Evolutionary conservation across 495 filamentous ascomycete species (phyloP).

Genomic region (Trichoderma reesei): DNA sequence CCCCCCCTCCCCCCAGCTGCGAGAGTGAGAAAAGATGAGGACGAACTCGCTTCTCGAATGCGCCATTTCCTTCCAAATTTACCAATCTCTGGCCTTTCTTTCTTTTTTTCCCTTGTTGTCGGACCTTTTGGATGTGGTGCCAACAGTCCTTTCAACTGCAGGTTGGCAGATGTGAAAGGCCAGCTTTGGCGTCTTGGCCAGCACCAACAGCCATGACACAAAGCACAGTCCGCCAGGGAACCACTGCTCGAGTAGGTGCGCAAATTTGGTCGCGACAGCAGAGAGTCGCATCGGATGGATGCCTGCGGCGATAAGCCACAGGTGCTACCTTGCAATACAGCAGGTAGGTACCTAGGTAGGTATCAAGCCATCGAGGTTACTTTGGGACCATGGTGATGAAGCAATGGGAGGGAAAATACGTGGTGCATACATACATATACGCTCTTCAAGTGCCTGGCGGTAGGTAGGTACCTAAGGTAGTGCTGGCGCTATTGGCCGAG

Average conservation of each 20-base stretch:
- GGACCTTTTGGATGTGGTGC: background rate
- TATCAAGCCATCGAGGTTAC: too few species aligned
- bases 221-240: background rate
- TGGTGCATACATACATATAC: too few species aligned
- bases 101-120: background rate
- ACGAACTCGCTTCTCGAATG: slow-evolving; percentile 8
- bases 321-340: background rate
- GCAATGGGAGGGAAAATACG: too few species aligned
- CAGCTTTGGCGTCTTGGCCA: too few species aligned
- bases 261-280: background rate
- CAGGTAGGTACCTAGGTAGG: background rate
- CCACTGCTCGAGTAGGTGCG: background rate
- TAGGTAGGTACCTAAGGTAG: background rate
- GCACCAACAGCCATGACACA: too few species aligned
- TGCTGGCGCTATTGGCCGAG: too few species aligned
- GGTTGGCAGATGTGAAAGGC: too few species aligned
- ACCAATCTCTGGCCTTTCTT: background rate
- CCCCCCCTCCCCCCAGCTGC: background rate
- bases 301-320: background rate
- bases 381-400: too few species aligned
- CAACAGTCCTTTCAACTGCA: too few species aligned
- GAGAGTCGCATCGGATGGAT: background rate
- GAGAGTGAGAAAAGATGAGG: background rate
- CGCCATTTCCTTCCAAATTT: background rate
- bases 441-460: too few species aligned